These are phyloP conservation scores for Cyathus striatus DNA, from an alignment of 768 basidiomycete genomes.

Conservation along the genomic window DNA sequence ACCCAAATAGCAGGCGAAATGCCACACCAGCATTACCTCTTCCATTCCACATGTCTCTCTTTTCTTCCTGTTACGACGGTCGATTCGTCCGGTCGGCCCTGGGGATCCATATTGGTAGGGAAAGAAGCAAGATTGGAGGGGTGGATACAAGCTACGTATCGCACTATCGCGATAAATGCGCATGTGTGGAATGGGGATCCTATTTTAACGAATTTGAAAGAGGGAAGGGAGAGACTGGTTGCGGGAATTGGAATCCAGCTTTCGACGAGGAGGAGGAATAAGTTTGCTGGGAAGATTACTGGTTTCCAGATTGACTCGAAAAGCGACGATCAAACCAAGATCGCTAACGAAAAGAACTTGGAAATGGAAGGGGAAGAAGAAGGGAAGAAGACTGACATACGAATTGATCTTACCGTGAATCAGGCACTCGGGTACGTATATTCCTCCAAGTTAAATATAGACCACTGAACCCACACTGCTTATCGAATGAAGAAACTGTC, in stretches of 20 bases:
- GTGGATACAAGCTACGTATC: slow-evolving; percentile 27
- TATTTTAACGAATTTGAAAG: slow-evolving; percentile 27
- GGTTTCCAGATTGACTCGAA: too few relatives aligned
- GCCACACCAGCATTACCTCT: slow-evolving; percentile 41
- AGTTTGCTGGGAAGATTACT: slow-evolving; percentile 49
- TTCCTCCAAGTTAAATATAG: background rate
- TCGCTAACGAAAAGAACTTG: slow-evolving; percentile 17
- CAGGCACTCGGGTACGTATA: slow-evolving; percentile 51
- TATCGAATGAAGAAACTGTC: slow-evolving; percentile 47
- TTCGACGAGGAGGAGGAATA: slow-evolving; percentile 53
- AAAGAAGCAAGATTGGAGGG: slow-evolving; percentile 42
- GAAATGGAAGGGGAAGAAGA: slow-evolving; percentile 15
- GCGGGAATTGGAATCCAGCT: slow-evolving; percentile 61
- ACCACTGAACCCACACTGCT: background rate
- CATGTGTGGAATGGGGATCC: slow-evolving; percentile 54
- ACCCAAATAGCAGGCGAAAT: slow-evolving; percentile 39
- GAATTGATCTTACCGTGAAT: slow-evolving; percentile 42
- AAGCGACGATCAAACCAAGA: too few relatives aligned
- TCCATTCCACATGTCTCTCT: slow-evolving; percentile 42
- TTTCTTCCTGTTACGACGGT: slow-evolving; percentile 57
- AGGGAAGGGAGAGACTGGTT: slow-evolving; percentile 25
- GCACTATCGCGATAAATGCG: slow-evolving; percentile 32
- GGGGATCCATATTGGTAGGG: slow-evolving; percentile 52
- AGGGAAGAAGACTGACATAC: too few relatives aligned
- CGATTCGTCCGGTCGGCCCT: slow-evolving; percentile 46